phyloP scores from a whole-genome alignment of 768 basidiomycete genomes.

The Rhodotorula toruloides region DNA sequence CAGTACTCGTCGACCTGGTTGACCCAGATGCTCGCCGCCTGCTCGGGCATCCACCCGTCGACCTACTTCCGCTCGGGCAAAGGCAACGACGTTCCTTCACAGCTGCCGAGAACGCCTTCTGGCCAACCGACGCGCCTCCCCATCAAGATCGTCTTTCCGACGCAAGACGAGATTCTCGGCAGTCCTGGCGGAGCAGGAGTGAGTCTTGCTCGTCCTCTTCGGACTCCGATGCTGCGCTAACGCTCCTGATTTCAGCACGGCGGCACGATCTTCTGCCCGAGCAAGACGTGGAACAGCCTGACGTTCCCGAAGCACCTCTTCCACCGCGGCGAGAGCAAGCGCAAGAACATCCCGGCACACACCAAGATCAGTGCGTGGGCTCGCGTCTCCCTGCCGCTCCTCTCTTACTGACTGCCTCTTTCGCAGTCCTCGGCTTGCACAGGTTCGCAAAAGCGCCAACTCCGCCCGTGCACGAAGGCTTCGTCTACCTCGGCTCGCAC shows the following conservation, averaged over 20 bases:
- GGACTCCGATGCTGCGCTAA: too few relatives aligned
- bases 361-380: constrained; percentile 27
- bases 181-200: background rate
- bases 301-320: constrained; percentile 22
- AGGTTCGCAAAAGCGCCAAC: background rate
- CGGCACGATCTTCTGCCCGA: constrained; percentile 30
- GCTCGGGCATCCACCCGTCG: constrained; percentile 10
- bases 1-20: constrained; percentile 22
- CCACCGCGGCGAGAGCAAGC: constrained; percentile 17
- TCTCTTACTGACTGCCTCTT: background rate
- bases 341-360: constrained; percentile 22
- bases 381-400: too few relatives aligned
- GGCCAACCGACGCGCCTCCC: constrained; percentile 4
- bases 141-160: constrained; percentile 36
- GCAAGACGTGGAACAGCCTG: background rate
- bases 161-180: constrained; percentile 7
- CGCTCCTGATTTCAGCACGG: background rate
- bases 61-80: constrained; percentile 11
- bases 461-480: constrained; percentile 15
- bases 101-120: background rate
- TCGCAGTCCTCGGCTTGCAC: constrained; percentile 28
- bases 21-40: constrained; percentile 23
- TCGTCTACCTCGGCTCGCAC: constrained; percentile 30
- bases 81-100: background rate
- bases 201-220: background rate